These are phyloP conservation scores for Salix suchowensis DNA, from an alignment of 345 rosid species.

Conservation along the genomic window DNA sequence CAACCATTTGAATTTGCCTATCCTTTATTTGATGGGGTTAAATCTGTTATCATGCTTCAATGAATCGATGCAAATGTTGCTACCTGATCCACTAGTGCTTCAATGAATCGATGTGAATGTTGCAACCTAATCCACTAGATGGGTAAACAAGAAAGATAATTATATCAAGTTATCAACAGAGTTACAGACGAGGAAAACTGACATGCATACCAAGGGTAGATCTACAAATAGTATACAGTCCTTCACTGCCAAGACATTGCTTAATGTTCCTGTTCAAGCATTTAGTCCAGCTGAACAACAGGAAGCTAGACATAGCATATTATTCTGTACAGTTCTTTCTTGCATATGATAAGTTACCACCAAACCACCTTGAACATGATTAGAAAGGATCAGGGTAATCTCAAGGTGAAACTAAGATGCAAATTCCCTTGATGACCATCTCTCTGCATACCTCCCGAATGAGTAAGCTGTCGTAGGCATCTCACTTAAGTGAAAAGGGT, in stretches of 20 bases:
- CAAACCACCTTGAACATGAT: neutral
- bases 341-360: neutral
- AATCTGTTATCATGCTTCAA: no score
- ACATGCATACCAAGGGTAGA: no score
- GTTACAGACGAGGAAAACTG: no score
- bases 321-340: neutral
- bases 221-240: neutral
- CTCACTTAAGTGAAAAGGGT: conserved; percentile 59
- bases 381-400: neutral
- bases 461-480: conserved; percentile 51
- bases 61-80: no score
- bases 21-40: no score
- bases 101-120: no score
- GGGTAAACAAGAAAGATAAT: no score
- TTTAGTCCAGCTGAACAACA: neutral
- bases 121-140: no score
- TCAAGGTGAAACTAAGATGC: conserved; percentile 14
- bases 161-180: no score
- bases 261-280: neutral
- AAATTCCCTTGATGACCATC: conserved; percentile 62
- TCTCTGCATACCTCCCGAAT: conserved; percentile 54
- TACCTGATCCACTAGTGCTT: no score
- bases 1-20: no score
- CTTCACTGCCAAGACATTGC: neutral
- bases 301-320: neutral